Evolutionary conservation across 2,329 filamentous ascomycete species (phyloP), one percentile per base, ranked within the genome.

Genomic region (Alternaria sp.): DNA sequence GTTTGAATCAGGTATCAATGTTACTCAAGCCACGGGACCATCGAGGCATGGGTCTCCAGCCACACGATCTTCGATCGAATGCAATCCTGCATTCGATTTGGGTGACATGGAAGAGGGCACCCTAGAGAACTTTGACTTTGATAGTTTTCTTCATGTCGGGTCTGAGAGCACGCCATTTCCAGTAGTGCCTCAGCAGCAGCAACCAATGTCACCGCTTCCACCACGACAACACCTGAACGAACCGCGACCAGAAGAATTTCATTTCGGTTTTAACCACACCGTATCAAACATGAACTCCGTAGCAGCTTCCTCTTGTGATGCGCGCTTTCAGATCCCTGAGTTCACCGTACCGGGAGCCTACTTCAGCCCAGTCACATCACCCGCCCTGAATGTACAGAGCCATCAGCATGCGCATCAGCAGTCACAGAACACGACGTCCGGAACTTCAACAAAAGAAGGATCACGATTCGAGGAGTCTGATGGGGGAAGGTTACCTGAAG

Each of bases 281-380:
- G n/a, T n/a, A n/a, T n/a, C 22, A 22, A 22, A 22, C 0, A 22
- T 22, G 28, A 11, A 0, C 28, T 30, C 8, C 9, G 9, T 1
- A 5, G 28, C 9, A 11, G 8, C 5, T 30, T 30, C 28, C 28
- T 11, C 28, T 30, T 11, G 8, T 11, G 92, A 94, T 71, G 83
- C 87, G 42, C 88, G 89, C 64, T 93, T 92, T 74, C 68, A 78
- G 54, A 69, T 82, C 34, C 81, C 83, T 12, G 84, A 87, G 54
- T 92, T 78, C 62, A 84, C 86, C 6, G 84, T 91, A 4, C 88
- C 89, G 0, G 87, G 86, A 34, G 86, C 90, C 34, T 94, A 93
- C 79, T 94, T 95, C 75, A 95, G 91, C 73, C 92, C 92, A 8
- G 83, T 95, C 51, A 93, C 91, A 5, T 94, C 92, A n/a, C 92